Evolutionary conservation across 2,329 filamentous ascomycete species (phyloP), one percentile per base, ranked within the genome.

Genomic region (Claviceps digitariae): DNA sequence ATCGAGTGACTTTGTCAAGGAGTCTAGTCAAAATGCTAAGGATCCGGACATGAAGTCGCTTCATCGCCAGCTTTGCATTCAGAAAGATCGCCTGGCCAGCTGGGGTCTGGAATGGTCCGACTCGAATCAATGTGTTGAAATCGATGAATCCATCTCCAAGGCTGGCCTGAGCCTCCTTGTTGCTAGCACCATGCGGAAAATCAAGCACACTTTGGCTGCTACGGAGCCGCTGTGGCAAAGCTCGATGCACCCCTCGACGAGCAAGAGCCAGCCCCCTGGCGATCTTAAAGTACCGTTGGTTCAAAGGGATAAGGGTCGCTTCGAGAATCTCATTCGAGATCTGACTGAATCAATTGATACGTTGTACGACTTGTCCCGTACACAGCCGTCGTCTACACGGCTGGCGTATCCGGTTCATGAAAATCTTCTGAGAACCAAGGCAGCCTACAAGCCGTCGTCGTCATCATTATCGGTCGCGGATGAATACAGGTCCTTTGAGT

Each of bases 61-160:
- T 34, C 84, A 90, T 64, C 82, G 85, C 57, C 88, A 87, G 65
- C 78, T 89, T 58, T 79, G 84, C 57, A 89, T 90, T 59, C 87
- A 90, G 62, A 88, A 87, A 65, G 85, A 90, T 69, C 77, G 87
- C 17, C 73, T 90, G 48, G 82, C 87, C 55, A 84, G 82, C 56
- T 91, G 87, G 87, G 87, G 86, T 0, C 72, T 89, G 51, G 84
- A 89, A 66, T 91, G 87, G 87, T 86, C 82, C 53, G 86, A 90
- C 64, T 81, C 83, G 17, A 78, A 74, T 58, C 77, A 83, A 62
- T 75, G 82, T 55, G 78, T 81, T 61, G 81, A 87, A 66, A 90
- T 90, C 57, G 81, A 84, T 61, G 80, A 83, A 62, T 81, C 79
- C 15, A 72, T 84, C 9, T 86, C 85, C 61, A 83, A 85, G 64